A percentile compares a stretch with the other conserved stretches of the same genome.
phyloP scores from a whole-genome alignment of 805 yeast species.

The Starmerella potacharoeniae region DNA sequence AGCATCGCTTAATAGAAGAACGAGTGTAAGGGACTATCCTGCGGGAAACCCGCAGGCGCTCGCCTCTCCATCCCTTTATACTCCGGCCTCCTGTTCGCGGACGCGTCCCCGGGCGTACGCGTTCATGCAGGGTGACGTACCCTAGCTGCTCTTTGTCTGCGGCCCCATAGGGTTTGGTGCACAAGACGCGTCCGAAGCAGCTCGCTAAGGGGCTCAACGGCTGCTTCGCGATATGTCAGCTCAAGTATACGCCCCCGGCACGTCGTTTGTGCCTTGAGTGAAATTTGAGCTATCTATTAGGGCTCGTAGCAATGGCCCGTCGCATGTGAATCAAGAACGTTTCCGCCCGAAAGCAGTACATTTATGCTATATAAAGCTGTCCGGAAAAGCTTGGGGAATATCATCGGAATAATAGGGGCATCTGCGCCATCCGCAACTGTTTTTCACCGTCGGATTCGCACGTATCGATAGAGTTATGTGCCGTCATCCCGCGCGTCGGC shows the following conservation, averaged over 20 bases:
- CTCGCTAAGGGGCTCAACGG: background rate
- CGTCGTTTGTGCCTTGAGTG: no score
- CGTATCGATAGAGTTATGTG: background rate
- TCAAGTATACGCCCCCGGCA: no score
- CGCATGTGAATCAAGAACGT: no score
- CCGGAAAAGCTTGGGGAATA: no score
- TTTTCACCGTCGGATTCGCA: background rate
- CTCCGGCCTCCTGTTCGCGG: background rate
- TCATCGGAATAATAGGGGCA: no score
- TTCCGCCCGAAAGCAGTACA: no score
- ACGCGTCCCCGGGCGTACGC: background rate
- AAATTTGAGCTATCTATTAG: no score
- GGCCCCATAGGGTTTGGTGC: background rate
- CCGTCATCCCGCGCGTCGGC: background rate
- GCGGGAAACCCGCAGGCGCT: background rate
- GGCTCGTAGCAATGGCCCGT: no score
- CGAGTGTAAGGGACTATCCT: background rate
- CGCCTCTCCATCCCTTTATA: background rate
- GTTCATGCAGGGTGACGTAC: conserved; percentile 2
- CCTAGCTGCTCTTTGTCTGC: background rate
- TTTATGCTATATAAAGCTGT: no score
- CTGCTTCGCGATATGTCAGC: no score
- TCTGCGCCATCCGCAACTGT: no score
- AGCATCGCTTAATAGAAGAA: background rate
- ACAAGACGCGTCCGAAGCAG: background rate